Conservation (phyloP, 106 monocot genomes). For the Dioscorea dumetorum region DNA sequence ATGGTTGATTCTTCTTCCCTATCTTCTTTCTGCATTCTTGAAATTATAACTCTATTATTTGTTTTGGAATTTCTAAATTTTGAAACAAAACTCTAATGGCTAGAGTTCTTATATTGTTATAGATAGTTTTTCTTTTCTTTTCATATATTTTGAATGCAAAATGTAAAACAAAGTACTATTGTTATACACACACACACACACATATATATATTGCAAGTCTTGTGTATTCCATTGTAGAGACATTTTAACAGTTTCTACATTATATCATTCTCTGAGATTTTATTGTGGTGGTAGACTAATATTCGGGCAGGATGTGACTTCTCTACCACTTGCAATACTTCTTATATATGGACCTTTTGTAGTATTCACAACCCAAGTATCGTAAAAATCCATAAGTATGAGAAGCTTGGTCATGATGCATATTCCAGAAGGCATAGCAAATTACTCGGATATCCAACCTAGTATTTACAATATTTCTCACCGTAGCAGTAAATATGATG, state of each 20-base stretch:
- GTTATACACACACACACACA: no score
- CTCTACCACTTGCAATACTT: conserved; percentile 52
- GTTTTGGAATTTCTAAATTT: no score
- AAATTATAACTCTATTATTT: no score
- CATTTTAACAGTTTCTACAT: neutral
- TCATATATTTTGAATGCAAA: neutral
- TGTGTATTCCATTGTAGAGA: neutral
- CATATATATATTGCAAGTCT: neutral
- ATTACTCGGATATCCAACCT: conserved; percentile 54
- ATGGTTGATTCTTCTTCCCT: no score
- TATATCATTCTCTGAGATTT: conserved; percentile 57
- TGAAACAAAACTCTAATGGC: neutral
- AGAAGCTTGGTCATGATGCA: conserved; percentile 3
- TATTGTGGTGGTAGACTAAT: conserved; percentile 85
- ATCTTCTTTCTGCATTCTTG: no score
- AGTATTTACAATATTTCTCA: conserved; percentile 33
- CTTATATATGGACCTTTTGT: conserved; percentile 64
- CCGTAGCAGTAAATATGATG: conserved; percentile 34
- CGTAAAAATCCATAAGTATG: conserved; percentile 30
- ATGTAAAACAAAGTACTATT: no score
- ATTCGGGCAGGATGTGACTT: conserved; percentile 91
- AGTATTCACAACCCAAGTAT: conserved; percentile 57
- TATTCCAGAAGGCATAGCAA: conserved; percentile 8
- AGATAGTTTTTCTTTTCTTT: neutral
- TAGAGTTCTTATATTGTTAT: neutral